Conservation (phyloP, 2,329 filamentous ascomycete species). For the Leptographium galeiforme region DNA sequence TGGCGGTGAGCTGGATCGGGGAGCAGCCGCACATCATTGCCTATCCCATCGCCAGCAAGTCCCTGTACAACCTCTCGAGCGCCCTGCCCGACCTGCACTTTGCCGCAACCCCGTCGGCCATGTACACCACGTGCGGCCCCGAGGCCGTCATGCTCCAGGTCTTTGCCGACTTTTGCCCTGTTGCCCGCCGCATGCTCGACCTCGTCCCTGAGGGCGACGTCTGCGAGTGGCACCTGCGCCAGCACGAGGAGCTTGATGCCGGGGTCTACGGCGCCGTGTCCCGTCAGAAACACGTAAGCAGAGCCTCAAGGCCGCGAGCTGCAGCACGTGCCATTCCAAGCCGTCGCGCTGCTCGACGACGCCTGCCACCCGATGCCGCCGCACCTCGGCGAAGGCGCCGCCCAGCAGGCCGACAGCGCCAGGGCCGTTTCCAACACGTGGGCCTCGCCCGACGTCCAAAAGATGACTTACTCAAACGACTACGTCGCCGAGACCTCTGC, state of each 20-base stretch:
- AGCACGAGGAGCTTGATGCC: conserved; percentile 39
- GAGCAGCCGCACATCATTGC: conserved; percentile 63
- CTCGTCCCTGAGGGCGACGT: conserved; percentile 49
- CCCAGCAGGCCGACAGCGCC: conserved; percentile 31
- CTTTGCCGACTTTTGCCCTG: conserved; percentile 46
- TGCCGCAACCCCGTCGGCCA: conserved; percentile 40
- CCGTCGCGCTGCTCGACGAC: conserved; percentile 46
- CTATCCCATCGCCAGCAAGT: conserved; percentile 57
- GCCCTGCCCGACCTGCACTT: conserved; percentile 49
- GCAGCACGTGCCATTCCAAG: too few relatives aligned
- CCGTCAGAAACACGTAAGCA: too few relatives aligned
- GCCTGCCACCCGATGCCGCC: conserved; percentile 55
- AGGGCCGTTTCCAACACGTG: conserved; percentile 50
- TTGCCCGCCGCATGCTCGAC: conserved; percentile 43
- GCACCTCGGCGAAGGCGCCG: conserved; percentile 53
- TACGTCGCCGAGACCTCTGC: conserved; percentile 24
- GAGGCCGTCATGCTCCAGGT: conserved; percentile 47
- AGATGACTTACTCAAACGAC: conserved; percentile 51
- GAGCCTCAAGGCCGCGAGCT: too few relatives aligned
- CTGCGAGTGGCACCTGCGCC: conserved; percentile 50
- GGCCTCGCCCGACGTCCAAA: conserved; percentile 56
- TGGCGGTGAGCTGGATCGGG: conserved; percentile 64
- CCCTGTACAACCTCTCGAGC: conserved; percentile 51
- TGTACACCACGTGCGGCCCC: conserved; percentile 49
- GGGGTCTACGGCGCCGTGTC: conserved; percentile 50